Conservation (phyloP, 75 land plant species). For the Pseudotsuga menziesii region DNA sequence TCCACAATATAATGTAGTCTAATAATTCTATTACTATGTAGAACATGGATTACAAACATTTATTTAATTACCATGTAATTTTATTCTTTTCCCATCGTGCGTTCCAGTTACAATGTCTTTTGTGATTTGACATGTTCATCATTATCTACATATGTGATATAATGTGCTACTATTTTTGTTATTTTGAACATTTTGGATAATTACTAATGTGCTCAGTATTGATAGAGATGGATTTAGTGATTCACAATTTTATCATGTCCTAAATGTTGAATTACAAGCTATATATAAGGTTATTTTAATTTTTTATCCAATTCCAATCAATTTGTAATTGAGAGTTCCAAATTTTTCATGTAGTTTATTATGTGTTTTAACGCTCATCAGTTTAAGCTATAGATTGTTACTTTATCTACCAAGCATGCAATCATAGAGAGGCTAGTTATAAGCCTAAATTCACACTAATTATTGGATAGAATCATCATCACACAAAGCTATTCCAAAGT, state of each 20-base stretch:
- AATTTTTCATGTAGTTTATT: too few species aligned
- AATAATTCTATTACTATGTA: too few species aligned
- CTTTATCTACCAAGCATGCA: constrained; percentile 18
- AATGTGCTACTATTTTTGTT: neutral
- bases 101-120: too few species aligned
- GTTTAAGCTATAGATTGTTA: neutral
- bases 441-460: constrained; percentile 33
- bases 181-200: neutral
- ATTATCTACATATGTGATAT: neutral
- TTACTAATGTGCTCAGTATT: too few species aligned
- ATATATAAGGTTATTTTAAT: constrained; percentile 49
- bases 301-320: neutral
- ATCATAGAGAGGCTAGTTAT: constrained; percentile 16
- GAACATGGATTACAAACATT: too few species aligned
- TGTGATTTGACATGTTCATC: too few species aligned
- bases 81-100: too few species aligned
- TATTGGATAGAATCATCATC: constrained; percentile 34
- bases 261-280: constrained; percentile 67
- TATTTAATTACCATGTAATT: too few species aligned
- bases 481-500: constrained; percentile 68
- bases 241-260: constrained; percentile 77
- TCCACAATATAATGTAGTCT: too few species aligned
- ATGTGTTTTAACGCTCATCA: too few species aligned
- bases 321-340: too few species aligned
- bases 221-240: constrained; percentile 68